A percentile compares a stretch with the other conserved stretches of the same genome.
Evolutionary conservation across 768 basidiomycete genomes (phyloP).

Genomic region (Pisolithus microcarpus): DNA sequence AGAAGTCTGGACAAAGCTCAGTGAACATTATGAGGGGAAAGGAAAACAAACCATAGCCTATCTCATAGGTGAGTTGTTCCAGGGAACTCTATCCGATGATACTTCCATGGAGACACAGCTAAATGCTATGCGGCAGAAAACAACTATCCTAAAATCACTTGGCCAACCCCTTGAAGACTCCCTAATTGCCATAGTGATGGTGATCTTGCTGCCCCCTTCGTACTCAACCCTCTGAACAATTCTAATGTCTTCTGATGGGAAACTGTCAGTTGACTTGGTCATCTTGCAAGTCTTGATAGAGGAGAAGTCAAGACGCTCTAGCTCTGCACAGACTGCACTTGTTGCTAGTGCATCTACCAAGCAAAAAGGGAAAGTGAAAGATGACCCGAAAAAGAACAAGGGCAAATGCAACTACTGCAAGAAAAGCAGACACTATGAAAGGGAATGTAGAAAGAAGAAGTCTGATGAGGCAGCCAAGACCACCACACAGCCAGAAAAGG

Average conservation of each 20-base stretch:
- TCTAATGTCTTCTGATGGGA: conserved; percentile 9
- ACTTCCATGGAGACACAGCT: conserved; percentile 13
- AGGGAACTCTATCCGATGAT: conserved; percentile 13
- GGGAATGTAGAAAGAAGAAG: not conserved
- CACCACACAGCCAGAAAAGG: not conserved
- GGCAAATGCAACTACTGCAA: not conserved
- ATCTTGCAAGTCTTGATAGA: not conserved
- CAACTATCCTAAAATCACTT: conserved; percentile 9
- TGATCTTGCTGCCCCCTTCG: conserved; percentile 14
- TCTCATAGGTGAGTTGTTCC: conserved; percentile 19
- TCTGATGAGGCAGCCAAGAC: not conserved
- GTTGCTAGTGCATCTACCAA: not conserved
- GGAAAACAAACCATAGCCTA: conserved; percentile 18
- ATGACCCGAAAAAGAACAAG: not conserved
- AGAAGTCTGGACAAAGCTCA: conserved; percentile 16
- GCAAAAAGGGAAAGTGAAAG: not conserved
- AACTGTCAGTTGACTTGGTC: not conserved
- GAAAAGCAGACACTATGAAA: not conserved
- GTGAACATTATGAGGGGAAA: conserved; percentile 15
- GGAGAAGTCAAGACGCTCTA: not conserved
- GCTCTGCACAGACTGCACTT: not conserved
- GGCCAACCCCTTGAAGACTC: conserved; percentile 12
- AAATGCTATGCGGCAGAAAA: conserved; percentile 13
- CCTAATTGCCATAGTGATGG: conserved; percentile 15
- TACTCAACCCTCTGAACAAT: conserved; percentile 15